Conservation (phyloP, 1,284 basidiomycete genomes). For the Trichosporon asahii region DNA sequence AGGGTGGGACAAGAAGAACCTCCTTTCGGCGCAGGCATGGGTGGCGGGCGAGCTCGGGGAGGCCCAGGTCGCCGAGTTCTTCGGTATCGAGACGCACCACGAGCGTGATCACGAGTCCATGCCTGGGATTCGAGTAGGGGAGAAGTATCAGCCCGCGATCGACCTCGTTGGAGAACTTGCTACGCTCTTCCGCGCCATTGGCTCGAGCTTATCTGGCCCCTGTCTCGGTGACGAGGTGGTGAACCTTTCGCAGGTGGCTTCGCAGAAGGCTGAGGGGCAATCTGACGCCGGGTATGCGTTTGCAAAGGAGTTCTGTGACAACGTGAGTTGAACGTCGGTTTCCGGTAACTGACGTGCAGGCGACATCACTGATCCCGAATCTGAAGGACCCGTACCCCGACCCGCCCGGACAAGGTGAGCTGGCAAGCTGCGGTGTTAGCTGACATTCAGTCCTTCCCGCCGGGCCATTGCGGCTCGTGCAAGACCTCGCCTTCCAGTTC, state of each 20-base stretch:
- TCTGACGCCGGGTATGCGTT: conserved; percentile 16
- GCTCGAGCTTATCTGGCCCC: conserved; percentile 16
- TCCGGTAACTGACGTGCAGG: conserved; percentile 14
- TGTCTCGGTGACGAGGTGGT: conserved; percentile 36
- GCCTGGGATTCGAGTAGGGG: conserved; percentile 33
- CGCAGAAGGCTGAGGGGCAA: conserved; percentile 12
- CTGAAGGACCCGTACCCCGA: conserved; percentile 19
- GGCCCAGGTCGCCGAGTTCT: conserved; percentile 31
- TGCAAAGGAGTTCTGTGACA: conserved; percentile 26
- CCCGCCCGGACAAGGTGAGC: conserved; percentile 19
- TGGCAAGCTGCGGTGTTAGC: background rate
- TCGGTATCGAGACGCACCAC: conserved; percentile 31
- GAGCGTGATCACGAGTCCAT: conserved; percentile 40
- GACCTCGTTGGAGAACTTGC: conserved; percentile 24
- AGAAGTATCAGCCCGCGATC: conserved; percentile 28
- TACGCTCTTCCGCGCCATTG: conserved; percentile 24
- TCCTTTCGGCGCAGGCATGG: conserved; percentile 31
- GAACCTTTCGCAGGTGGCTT: conserved; percentile 11
- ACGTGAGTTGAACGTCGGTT: conserved; percentile 19
- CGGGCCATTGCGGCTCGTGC: conserved; percentile 30
- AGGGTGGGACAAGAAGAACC: conserved; percentile 28
- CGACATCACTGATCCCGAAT: conserved; percentile 16
- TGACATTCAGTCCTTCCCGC: conserved; percentile 29
- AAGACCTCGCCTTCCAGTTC: conserved; percentile 32
- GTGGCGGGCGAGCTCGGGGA: conserved; percentile 24